Evolutionary conservation across 352 stramenopile genomes (phyloP).

Genomic region (Albugo laibachii): DNA sequence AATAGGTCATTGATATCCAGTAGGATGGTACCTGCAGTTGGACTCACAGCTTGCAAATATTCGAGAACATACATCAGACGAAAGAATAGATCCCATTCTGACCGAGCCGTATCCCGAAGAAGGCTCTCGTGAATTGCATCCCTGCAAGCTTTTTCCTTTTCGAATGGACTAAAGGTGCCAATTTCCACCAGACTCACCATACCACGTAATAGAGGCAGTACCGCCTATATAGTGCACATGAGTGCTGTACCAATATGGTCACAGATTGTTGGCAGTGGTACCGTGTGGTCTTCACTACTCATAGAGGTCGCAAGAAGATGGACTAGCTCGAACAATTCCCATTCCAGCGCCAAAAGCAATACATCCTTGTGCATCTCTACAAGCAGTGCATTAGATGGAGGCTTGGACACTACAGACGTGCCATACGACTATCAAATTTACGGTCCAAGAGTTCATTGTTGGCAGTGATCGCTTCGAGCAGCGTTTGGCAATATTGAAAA

Average conservation of each 20-base stretch:
- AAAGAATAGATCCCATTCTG: conserved; percentile 25
- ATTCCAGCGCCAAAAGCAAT: conserved; percentile 41
- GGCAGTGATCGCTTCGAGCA: conserved; percentile 51
- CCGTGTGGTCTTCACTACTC: conserved; percentile 60
- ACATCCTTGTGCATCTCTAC: conserved; percentile 32
- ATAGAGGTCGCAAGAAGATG: conserved; percentile 47
- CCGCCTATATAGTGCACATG: too few species aligned
- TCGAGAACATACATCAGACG: conserved; percentile 56
- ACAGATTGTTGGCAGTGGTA: not conserved
- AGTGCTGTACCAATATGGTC: not conserved
- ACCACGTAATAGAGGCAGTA: too few species aligned
- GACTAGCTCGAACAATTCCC: conserved; percentile 46
- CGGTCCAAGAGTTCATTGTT: conserved; percentile 34
- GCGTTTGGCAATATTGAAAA: conserved; percentile 58
- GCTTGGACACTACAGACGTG: conserved; percentile 1
- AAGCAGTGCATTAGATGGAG: conserved; percentile 4
- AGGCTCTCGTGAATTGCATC: conserved; percentile 13
- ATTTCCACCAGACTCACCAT: conserved; percentile 12
- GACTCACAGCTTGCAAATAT: conserved; percentile 48
- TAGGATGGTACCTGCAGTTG: conserved; percentile 42
- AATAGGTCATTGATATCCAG: conserved; percentile 27
- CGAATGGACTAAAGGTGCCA: not conserved
- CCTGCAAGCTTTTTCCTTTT: conserved; percentile 15
- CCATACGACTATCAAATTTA: conserved; percentile 1
- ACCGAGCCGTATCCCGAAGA: not conserved